Evolutionary conservation across 1,139 yeast species (phyloP), one percentile per base, ranked within the genome.

Genomic region (Suhomyces anneliseae): DNA sequence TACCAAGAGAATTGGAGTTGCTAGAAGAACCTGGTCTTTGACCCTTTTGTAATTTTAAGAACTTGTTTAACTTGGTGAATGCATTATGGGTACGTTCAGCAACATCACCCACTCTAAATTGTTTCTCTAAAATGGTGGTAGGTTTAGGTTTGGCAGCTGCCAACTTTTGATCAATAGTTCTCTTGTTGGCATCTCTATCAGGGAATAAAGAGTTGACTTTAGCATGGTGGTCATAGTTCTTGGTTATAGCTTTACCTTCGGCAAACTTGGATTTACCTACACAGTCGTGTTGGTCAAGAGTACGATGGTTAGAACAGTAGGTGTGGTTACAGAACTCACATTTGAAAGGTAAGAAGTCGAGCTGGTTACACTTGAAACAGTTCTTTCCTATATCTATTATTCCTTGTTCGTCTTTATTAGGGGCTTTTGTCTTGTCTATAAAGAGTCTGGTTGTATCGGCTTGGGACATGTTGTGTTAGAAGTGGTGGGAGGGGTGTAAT

Each of bases 371-470:
- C 44, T 74, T 74, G 31, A 70, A 61, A 60, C 95, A 87, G 59
- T 85, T 86, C 51, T 79, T 71, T 4, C 93, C 93, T 7, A 86
- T 82, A 56, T 86, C 85, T 68, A 86, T 73, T 61, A 86, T 66
- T 14, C 83, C 83, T 40, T 64, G 69, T 33, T 67, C 54, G 31
- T 57, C 56, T 32, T 49, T 46, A 32, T 27, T 41, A n/a, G 53
- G 52, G 5, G 42, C 42, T 38, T 47, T 36, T n/a, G 50, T 48
- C 34, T 49, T 48, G 38, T 51, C 54, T 3, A 53, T 44, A 36
- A 52, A 53, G 31, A 53, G 44, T 11, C 45, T 44, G 15, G 55
- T 49, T 34, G 52, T 40, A 14, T 38, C 41, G n/a, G 51, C 43
- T 27, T 48, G 42, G 27, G 51, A 42, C 51, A 48, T 48, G 27